Base-by-base conservation (phyloP, 768 basidiomycete species). In the Multifurca ochricompacta region DNA sequence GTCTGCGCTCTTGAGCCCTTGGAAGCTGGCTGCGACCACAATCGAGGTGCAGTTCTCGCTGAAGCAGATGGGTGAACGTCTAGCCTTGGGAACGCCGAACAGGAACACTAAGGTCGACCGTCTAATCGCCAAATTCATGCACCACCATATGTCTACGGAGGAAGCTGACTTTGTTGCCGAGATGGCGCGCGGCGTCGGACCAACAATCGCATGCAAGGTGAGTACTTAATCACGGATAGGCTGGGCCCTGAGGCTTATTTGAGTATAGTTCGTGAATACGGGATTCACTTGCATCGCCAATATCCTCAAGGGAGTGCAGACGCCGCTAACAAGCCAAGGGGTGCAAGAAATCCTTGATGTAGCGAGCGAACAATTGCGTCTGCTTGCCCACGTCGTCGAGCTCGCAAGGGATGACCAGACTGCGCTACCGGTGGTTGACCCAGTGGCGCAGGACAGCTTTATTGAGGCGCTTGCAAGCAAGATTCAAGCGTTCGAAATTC, bases 81-180 rank as follows among this genome's bases (percentile, higher is more conserved):
- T 91, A 30, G 69, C 73, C n/a, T 76, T 79, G 35, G 81, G 82
- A 36, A 70, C 74, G 9, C 77, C 73, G 69, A 71, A 73, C 10
- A 83, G 85, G n/a, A 77, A 77, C 36, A 73, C 74, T 14, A 80
- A 79, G 47, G 71, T 91, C 35, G 81, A 87, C 61, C 82, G 75
- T 56, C 71, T 91, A 45, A 81, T 81, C 0, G 72, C 77, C 5
- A 78, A 79, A 63, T 70, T 91, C 7, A 85, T 91, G 61, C 81
- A 78, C 56, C 81, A 85, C 54, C 81, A 81, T 8, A 82, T 88
- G 68, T 81, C 83, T 14, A 78, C 81, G 0, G 87, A 91, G 60
- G 85, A 91, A 67, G 87, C 87, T 0, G 85, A 83, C 58, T 87
- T 89, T 61, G 81, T 91, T 5, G 85, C 85, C n/a, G 85, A 88